These are phyloP conservation scores for Clonostachys byssicola DNA, from an alignment of 2,329 filamentous ascomycete species.

Conservation along the genomic window DNA sequence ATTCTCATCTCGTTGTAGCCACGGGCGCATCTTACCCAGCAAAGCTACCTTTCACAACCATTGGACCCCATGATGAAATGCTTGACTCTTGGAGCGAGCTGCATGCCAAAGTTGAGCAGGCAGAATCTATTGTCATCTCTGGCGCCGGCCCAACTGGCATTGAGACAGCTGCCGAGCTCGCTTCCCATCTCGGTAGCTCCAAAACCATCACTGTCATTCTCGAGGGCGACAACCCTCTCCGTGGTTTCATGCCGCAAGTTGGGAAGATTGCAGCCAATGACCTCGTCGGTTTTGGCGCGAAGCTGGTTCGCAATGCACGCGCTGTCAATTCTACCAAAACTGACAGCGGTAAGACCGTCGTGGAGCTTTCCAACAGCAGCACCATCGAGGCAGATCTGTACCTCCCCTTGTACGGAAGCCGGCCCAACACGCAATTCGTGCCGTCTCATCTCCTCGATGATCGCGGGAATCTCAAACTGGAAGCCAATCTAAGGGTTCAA, in stretches of 20 bases:
- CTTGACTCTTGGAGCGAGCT: not conserved
- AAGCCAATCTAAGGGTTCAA: no score
- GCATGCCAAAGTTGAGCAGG: slow-evolving; percentile 27
- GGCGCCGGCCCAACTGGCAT: slow-evolving; percentile 53
- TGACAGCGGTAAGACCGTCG: slow-evolving; percentile 10
- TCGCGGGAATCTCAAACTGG: slow-evolving; percentile 15
- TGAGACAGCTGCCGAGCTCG: slow-evolving; percentile 55
- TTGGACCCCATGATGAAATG: no score
- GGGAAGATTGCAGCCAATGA: slow-evolving; percentile 16
- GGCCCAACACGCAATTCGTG: slow-evolving; percentile 34
- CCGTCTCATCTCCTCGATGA: slow-evolving; percentile 23
- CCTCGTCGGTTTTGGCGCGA: slow-evolving; percentile 14
- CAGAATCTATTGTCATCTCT: slow-evolving; percentile 48
- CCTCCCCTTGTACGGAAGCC: slow-evolving; percentile 37
- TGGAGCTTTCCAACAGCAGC: slow-evolving; percentile 16
- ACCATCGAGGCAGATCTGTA: slow-evolving; percentile 28
- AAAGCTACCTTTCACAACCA: no score
- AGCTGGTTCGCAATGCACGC: slow-evolving; percentile 20
- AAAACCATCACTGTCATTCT: not conserved
- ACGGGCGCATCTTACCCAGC: no score
- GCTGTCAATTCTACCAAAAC: slow-evolving; percentile 11
- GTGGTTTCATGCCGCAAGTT: slow-evolving; percentile 16
- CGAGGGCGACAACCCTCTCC: slow-evolving; percentile 10
- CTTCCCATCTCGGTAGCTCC: slow-evolving; percentile 74
- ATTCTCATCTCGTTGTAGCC: no score